Conservation (phyloP, 2,329 filamentous ascomycete genomes). For the Chaetomiaceae sp. region DNA sequence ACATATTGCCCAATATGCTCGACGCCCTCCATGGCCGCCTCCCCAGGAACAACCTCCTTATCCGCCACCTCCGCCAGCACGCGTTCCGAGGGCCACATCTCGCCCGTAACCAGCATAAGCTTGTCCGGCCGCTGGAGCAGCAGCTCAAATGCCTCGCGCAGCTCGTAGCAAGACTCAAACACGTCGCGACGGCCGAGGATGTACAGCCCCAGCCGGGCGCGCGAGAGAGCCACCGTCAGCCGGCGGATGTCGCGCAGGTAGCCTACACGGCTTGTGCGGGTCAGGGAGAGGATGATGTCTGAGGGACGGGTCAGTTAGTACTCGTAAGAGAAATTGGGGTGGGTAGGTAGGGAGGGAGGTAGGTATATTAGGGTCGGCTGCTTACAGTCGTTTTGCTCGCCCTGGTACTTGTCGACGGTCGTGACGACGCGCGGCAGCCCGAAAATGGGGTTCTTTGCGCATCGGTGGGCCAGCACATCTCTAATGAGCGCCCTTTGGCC, state of each 20-base stretch:
- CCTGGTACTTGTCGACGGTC: constrained; percentile 98
- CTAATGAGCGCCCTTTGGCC: constrained; percentile 84
- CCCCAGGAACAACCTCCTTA: constrained; percentile 40
- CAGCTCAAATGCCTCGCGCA: constrained; percentile 78
- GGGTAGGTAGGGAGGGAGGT: no score
- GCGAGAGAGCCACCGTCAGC: constrained; percentile 89
- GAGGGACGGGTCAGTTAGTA: no score
- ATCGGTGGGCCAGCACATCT: constrained; percentile 81
- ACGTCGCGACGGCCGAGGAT: constrained; percentile 83
- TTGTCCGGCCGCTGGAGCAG: constrained; percentile 76
- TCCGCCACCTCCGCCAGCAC: constrained; percentile 27
- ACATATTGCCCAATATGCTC: constrained; percentile 97
- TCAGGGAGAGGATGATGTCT: constrained; percentile 93
- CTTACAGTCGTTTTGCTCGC: constrained; percentile 98
- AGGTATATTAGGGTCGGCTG: no score
- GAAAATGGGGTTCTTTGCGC: constrained; percentile 77
- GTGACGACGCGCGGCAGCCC: constrained; percentile 84
- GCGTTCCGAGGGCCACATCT: constrained; percentile 73
- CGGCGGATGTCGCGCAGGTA: constrained; percentile 92
- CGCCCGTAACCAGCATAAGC: constrained; percentile 74
- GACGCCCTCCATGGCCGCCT: constrained; percentile 77
- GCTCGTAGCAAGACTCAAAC: constrained; percentile 84
- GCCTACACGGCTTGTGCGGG: constrained; percentile 80
- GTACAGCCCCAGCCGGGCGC: constrained; percentile 86
- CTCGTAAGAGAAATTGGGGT: no score